Base-by-base conservation (phyloP, 2,329 filamentous ascomycete genomes). In the Arthrobotrys musiformis region DNA sequence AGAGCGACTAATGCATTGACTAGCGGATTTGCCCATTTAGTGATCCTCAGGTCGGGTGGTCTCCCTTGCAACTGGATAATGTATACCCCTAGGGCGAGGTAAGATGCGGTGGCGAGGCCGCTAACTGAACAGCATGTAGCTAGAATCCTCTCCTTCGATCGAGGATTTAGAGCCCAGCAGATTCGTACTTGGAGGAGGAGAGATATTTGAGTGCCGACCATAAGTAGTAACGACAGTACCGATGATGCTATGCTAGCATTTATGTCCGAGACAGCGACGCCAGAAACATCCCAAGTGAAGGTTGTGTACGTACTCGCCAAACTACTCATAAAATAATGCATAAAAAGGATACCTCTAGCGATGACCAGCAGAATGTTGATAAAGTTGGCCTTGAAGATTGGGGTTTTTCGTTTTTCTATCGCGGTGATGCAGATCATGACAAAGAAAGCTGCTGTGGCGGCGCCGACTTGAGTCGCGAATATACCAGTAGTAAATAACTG, bases 381-480 rank as follows among this genome's bases (percentile, higher is more conserved):
- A 19, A 87, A 79, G 81, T 94, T 93, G 80, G 93, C 85, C 79
- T 90, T 81, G 82, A 91, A 92, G 19, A 92, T 87, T 0, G 86
- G 81, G 1, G 90, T 90, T 63, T 85, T 84, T 75, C 92, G 88
- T 82, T 92, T 93, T 79, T 88, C 85, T 0, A 85, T 82, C 19
- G 88, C 88, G 0, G 92, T 93, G 82, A 94, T 86, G 72, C 90
- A 84, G 9, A 93, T 84, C 1, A 94, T 84, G 30, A 91, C 85
- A 48, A 91, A 79, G 17, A 94, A 85, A 81, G 93, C 88, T 76
- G 91, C 84, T 70, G 90, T 79, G 54, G 88, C 89, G 24, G 91
- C 89, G 30, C 92, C 92, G 62, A 93, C 86, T 82, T 94, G 92
- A 17, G 87, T 84, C 63, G 88, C 90, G 82, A 90, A 92, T 83